These are phyloP conservation scores for Brassica nigra DNA, from an alignment of 345 rosid genomes.

Conservation along the genomic window DNA sequence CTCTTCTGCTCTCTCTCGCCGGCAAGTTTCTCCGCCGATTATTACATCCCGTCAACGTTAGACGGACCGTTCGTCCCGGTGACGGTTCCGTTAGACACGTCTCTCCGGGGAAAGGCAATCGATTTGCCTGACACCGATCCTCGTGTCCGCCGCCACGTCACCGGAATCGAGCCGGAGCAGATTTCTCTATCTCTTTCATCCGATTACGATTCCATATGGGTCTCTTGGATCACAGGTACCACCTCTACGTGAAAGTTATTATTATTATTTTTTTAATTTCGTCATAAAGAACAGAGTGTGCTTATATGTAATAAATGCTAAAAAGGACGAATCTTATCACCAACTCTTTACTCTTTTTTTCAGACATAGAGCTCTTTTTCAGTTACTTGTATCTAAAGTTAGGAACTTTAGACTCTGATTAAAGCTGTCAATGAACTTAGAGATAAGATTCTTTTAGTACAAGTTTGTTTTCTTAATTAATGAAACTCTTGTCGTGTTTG, in stretches of 20 bases:
- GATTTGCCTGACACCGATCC: slow-evolving; percentile 71
- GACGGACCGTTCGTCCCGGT: slow-evolving; percentile 72
- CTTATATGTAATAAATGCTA: slow-evolving; percentile 18
- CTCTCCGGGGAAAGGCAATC: slow-evolving; percentile 60
- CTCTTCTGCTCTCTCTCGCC: slow-evolving; percentile 19
- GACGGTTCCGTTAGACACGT: slow-evolving; percentile 58
- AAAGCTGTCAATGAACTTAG: neutral
- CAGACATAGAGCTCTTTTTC: neutral
- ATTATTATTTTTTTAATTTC: too few relatives aligned
- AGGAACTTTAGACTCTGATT: slow-evolving; percentile 6
- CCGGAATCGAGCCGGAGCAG: slow-evolving; percentile 67
- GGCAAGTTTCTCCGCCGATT: slow-evolving; percentile 6
- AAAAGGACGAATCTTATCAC: slow-evolving; percentile 12
- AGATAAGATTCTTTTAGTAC: neutral
- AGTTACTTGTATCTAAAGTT: slow-evolving; percentile 7
- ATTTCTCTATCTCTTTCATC: slow-evolving; percentile 62
- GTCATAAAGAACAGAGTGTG: neutral
- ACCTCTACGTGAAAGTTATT: neutral
- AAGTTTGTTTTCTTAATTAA: neutral
- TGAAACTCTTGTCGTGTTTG: neutral
- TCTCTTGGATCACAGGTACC: slow-evolving; percentile 76
- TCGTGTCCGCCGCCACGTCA: slow-evolving; percentile 58
- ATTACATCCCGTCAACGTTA: slow-evolving; percentile 52
- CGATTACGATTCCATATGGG: slow-evolving; percentile 63
- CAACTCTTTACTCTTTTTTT: neutral